phyloP scores from a whole-genome alignment of 495 filamentous ascomycete species.

The Usnea hakonensis region DNA sequence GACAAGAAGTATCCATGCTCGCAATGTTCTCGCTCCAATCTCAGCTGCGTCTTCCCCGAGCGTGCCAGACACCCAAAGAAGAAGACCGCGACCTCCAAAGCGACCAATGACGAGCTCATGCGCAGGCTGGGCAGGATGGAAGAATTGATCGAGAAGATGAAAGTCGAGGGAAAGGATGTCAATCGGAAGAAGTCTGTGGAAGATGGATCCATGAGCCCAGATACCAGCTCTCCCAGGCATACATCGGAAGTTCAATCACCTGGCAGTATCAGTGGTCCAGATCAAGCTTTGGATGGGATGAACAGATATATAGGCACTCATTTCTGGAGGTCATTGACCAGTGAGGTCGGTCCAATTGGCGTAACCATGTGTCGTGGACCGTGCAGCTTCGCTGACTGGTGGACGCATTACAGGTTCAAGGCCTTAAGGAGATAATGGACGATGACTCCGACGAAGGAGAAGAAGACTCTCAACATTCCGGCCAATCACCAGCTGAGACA shows the following conservation, averaged over 20 bases:
- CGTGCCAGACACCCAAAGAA: slow-evolving; percentile 20
- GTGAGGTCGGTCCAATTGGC: slow-evolving; percentile 37
- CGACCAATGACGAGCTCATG: slow-evolving; percentile 39
- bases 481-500: slow-evolving; percentile 6
- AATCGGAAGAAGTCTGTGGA: not conserved
- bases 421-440: slow-evolving; percentile 18
- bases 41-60: slow-evolving; percentile 47
- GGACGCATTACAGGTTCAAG: slow-evolving; percentile 13
- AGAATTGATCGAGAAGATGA: slow-evolving; percentile 48
- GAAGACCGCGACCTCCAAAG: slow-evolving; percentile 23
- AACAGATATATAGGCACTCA: slow-evolving; percentile 44
- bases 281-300: slow-evolving; percentile 13
- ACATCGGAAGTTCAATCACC: slow-evolving; percentile 1
- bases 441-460: slow-evolving; percentile 17
- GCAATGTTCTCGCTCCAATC: slow-evolving; percentile 55
- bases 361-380: not conserved
- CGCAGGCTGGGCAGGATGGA: slow-evolving; percentile 47
- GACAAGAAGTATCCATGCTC: slow-evolving; percentile 61
- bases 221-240: not conserved
- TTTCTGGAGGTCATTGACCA: slow-evolving; percentile 47
- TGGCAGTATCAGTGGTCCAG: slow-evolving; percentile 1
- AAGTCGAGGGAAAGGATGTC: slow-evolving; percentile 37
- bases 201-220: not conserved
- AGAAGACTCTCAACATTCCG: slow-evolving; percentile 5
- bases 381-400: not conserved